Base-by-base conservation (phyloP, 805 yeast genomes). In the Pichia rugopelliculosa region DNA sequence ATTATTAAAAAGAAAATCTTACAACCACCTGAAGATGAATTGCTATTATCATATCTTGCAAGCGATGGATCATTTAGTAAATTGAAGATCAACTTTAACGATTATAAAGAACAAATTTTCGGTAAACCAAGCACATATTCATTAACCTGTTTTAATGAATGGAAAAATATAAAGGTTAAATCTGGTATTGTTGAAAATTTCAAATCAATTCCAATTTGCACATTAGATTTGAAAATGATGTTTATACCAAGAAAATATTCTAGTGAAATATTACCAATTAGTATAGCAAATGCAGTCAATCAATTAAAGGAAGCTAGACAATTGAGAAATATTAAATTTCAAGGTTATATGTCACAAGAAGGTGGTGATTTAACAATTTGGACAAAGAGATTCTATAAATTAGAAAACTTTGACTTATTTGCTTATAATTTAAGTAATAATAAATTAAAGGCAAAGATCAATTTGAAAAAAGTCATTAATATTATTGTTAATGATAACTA, bases 11-110 rank as follows among this genome's bases (percentile, higher is more conserved):
- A 68, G 53, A 76, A 72, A 51, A 75, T 80, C 6, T 72, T 80
- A 2, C 70, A 71, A 51, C 72, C 75, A 27, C 69, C 74, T 1
- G 63, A 65, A 4, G 48, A 55, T 23, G 95, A 85, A 66, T 67
- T 73, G 2, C 77, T 91, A 84, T 76, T 75, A 30, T 64, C 70
- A 30, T 67, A 76, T 47, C 74, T 88, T 53, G 96, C 97, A 1
- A 72, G 73, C 30, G 95, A 88, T 62, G 98, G 98, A 2, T 87
- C 96, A 34, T 89, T 87, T 72, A 96, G 88, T 9, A 74, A 91
- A 57, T 77, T 85, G 46, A 80, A 83, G 55, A 70, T 90, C 46
- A 75, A 75, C 41, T 82, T 84, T 56, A 73, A 74, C 22, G 77
- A 76, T 48, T 75, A 76, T 56, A 81, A 81, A 56, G 64, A 72